Conservation (phyloP, 345 rosid species). For the Trapa bicornis region DNA sequence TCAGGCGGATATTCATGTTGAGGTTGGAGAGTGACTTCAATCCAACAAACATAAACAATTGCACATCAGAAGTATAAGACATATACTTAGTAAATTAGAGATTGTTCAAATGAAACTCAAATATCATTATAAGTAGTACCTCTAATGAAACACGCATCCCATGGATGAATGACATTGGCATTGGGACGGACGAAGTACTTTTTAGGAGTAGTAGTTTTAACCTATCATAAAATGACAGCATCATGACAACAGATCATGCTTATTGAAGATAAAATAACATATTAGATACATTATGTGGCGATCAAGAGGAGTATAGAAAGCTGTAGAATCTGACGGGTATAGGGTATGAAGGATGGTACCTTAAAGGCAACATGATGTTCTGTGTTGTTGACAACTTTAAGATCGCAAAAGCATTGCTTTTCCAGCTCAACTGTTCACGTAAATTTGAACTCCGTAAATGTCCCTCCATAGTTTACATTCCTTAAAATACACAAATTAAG, state of each 20-base stretch:
- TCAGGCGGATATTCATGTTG: conserved; percentile 67
- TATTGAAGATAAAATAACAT: too few species aligned
- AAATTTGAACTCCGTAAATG: conserved; percentile 14
- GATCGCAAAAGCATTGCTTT: conserved; percentile 43
- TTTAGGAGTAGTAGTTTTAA: conserved; percentile 46
- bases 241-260: neutral
- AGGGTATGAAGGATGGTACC: conserved; percentile 16
- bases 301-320: neutral
- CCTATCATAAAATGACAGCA: conserved; percentile 12
- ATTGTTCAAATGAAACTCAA: neutral
- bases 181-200: conserved; percentile 50
- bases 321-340: neutral
- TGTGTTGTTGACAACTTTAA: conserved; percentile 47
- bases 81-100: neutral
- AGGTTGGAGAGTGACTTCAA: conserved; percentile 85
- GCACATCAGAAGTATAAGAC: conserved; percentile 2
- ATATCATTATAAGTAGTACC: conserved; percentile 15
- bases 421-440: conserved; percentile 40
- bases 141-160: conserved; percentile 36
- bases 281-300: neutral
- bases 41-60: conserved; percentile 8
- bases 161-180: conserved; percentile 36
- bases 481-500: neutral
- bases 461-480: neutral
- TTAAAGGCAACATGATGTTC: conserved; percentile 53